Base-by-base conservation (phyloP, 2,329 filamentous ascomycete genomes). In the Aspergillus uvarum region DNA sequence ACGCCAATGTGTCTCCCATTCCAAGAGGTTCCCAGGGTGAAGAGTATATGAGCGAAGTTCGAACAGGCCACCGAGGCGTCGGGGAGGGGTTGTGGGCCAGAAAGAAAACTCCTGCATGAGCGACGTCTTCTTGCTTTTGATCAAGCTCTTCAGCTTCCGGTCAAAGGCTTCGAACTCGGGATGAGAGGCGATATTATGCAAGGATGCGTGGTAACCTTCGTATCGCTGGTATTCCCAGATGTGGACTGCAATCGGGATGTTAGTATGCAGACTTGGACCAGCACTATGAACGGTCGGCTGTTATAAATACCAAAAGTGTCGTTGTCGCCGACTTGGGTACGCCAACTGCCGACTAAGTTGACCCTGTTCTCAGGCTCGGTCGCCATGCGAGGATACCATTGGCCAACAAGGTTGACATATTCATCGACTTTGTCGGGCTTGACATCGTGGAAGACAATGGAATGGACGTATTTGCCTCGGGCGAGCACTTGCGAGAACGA, bases 171-270 rank as follows among this genome's bases (percentile, higher is more conserved):
- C 80, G 75, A 92, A 98, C 19, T 92, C 92, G 64, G 91, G 90
- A 70, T 96, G 91, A 68, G 84, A 81, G 62, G 91, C 87, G 67
- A 98, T 96, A 68, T 85, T 86, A 80, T 97, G 86, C 51, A 96
- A 84, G 21, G 95, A 98, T 62, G 89, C 87, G 78, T 99, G 95
- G 78, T 98, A 98, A 62, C 95, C 95, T 69, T 93, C 85, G 79
- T 98, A 99, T 70, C 93, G 89, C 78, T 98, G 93, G 77, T 99
- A 99, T 78, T 99, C 95, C 95, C 95, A 99, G 72, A 99, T 99
- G 76, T 99, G 95, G 54, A 99, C 95, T 98, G 69, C 55, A 32
- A 26, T 44, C 19, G 53, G 24, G n/a, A 16, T 35, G 32, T 77
- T 71, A 79, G 74, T 66, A 65, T 54, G 65, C 21, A 19, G 16